A percentile compares a stretch with the other conserved stretches of the same genome.
phyloP scores from a whole-genome alignment of 352 stramenopile species.

The Nothophytophthora sp. region DNA sequence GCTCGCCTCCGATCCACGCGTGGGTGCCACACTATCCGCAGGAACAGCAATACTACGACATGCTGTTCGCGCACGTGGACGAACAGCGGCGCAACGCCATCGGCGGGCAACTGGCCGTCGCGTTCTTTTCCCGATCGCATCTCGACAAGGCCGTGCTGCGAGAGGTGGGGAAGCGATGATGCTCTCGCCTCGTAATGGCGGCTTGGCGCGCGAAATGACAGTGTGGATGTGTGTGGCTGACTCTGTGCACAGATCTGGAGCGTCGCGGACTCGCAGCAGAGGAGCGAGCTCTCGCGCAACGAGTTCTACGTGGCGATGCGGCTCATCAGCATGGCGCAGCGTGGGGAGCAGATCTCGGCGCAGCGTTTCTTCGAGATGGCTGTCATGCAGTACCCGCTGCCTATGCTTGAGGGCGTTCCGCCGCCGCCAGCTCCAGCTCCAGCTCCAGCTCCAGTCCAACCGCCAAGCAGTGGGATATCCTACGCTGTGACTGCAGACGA shows the following conservation, averaged over 20 bases:
- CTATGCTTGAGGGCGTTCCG: constrained; percentile 65
- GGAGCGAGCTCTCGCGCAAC: constrained; percentile 72
- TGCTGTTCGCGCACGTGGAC: constrained; percentile 91
- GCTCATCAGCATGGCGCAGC: constrained; percentile 83
- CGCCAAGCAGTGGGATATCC: constrained; percentile 5
- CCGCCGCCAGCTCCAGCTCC: constrained; percentile 30
- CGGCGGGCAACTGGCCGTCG: constrained; percentile 87
- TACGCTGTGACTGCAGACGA: constrained; percentile 91
- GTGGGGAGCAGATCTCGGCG: constrained; percentile 61
- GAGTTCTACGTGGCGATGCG: constrained; percentile 90
- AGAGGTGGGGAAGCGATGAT: constrained; percentile 39
- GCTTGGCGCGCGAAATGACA: too few relatives aligned
- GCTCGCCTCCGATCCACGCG: constrained; percentile 25
- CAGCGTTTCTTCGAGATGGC: constrained; percentile 77
- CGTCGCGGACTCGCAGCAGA: constrained; percentile 69
- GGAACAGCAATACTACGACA: constrained; percentile 90
- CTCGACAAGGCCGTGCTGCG: constrained; percentile 83
- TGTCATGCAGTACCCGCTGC: constrained; percentile 50
- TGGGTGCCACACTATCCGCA: constrained; percentile 61
- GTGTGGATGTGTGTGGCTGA: background rate
- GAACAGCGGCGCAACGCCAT: constrained; percentile 82
- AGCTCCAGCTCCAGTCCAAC: background rate
- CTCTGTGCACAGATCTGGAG: constrained; percentile 75
- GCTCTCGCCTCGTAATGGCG: background rate
- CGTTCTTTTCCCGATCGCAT: constrained; percentile 93